Percentiles rank a stretch among this genome's conserved stretches.
Evolutionary conservation across 1,284 basidiomycete species (phyloP).

Genomic region (Cutaneotrichosporon cavernicola): DNA sequence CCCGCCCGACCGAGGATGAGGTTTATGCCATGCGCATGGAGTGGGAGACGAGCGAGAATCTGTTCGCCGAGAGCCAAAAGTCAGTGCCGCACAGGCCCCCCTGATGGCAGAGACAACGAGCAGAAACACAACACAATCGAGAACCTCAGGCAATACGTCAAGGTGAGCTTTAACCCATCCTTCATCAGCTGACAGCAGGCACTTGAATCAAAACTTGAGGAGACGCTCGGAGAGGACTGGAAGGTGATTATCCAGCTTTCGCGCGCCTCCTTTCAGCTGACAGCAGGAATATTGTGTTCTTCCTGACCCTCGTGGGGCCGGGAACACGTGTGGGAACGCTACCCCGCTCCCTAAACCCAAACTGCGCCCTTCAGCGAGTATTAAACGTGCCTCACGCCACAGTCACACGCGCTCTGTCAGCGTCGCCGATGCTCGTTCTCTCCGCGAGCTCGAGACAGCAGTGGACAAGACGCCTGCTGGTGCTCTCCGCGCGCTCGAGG

Average conservation of each 20-base stretch:
- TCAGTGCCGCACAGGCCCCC: constrained; percentile 1
- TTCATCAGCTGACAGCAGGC: constrained; percentile 19
- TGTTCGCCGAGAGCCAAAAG: constrained; percentile 39
- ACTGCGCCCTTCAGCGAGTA: constrained; percentile 6
- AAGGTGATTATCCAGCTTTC: constrained; percentile 20
- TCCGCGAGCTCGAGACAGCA: not conserved
- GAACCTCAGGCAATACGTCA: constrained; percentile 35
- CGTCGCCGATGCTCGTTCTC: not conserved
- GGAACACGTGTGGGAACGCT: constrained; percentile 23
- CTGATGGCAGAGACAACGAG: constrained; percentile 39
- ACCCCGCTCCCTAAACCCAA: constrained; percentile 36
- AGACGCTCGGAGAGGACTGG: constrained; percentile 34
- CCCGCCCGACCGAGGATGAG: constrained; percentile 22
- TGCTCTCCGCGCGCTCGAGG: constrained; percentile 18
- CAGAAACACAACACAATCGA: constrained; percentile 39
- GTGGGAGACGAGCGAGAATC: constrained; percentile 34
- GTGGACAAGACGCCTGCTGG: constrained; percentile 7
- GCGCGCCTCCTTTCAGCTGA: not conserved
- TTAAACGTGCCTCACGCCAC: constrained; percentile 13
- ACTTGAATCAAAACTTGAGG: constrained; percentile 37
- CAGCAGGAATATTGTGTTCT: constrained; percentile 12
- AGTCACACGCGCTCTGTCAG: constrained; percentile 10
- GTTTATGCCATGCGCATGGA: constrained; percentile 26
- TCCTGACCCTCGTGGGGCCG: constrained; percentile 13
- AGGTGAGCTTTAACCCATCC: constrained; percentile 22